Percentiles rank a stretch among this genome's conserved stretches.
These are phyloP conservation scores for Metschnikowia henanensis DNA, from an alignment of 805 yeast species.

Conservation along the genomic window DNA sequence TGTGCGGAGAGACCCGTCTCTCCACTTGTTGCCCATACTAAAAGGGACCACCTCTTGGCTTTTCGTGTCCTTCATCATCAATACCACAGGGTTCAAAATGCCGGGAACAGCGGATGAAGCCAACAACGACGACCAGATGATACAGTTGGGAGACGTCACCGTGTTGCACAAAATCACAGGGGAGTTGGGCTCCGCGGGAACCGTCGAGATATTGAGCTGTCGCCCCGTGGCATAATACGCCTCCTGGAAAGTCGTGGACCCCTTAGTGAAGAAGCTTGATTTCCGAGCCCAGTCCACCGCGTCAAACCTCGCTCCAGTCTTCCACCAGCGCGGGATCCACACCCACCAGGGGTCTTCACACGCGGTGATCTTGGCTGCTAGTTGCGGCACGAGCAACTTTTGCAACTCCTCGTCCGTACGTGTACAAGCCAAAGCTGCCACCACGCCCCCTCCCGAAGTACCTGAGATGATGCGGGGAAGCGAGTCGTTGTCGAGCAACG, in stretches of 20 bases:
- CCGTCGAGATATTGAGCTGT: constrained; percentile 69
- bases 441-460: constrained; percentile 79
- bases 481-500: constrained; percentile 62
- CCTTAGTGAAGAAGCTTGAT: constrained; percentile 67
- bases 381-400: constrained; percentile 54
- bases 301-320: constrained; percentile 79
- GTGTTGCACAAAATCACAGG: constrained; percentile 79
- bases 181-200: constrained; percentile 79
- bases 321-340: constrained; percentile 66
- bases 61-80: constrained; percentile 61
- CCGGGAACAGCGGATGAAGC: constrained; percentile 88
- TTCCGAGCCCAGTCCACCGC: constrained; percentile 73
- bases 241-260: constrained; percentile 71
- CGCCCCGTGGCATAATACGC: constrained; percentile 69
- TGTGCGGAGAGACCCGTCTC: constrained; percentile 77
- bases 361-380: constrained; percentile 65
- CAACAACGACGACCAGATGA: constrained; percentile 75
- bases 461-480: constrained; percentile 73
- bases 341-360: constrained; percentile 62
- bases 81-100: constrained; percentile 72
- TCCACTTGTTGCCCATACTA: constrained; percentile 73
- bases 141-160: constrained; percentile 75
- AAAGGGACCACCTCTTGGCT: constrained; percentile 54
- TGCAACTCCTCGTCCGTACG: constrained; percentile 66
- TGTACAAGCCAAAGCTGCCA: constrained; percentile 71